phyloP scores from a whole-genome alignment of 2,329 filamentous ascomycete species.

The Colletotrichum neosansevieriae region DNA sequence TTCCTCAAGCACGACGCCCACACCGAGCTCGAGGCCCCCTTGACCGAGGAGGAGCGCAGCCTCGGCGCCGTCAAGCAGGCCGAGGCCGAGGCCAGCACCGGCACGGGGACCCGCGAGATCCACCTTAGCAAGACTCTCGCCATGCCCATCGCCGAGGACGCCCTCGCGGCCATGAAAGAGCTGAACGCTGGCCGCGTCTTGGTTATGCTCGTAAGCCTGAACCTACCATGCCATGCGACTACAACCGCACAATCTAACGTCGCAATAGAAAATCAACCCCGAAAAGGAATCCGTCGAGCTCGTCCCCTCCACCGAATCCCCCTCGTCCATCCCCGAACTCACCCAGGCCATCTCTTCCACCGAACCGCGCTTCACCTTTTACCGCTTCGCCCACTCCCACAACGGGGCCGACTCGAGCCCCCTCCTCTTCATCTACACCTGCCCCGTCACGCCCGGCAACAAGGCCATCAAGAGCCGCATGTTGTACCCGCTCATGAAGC shows the following conservation, averaged over 20 bases:
- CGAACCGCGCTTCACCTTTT: slow-evolving; percentile 85
- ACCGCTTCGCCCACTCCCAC: slow-evolving; percentile 72
- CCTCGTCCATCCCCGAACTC: slow-evolving; percentile 69
- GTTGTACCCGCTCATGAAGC: slow-evolving; percentile 82
- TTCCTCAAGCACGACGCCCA: slow-evolving; percentile 82
- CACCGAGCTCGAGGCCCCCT: slow-evolving; percentile 71
- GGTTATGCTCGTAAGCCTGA: slow-evolving; percentile 70
- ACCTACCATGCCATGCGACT: not conserved
- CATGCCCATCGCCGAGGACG: slow-evolving; percentile 72
- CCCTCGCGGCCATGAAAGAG: slow-evolving; percentile 71
- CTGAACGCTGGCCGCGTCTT: slow-evolving; percentile 66
- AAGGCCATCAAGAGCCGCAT: slow-evolving; percentile 86
- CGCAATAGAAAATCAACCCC: slow-evolving; percentile 75
- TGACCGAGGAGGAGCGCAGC: slow-evolving; percentile 82
- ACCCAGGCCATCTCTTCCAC: slow-evolving; percentile 70
- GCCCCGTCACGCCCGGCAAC: slow-evolving; percentile 72
- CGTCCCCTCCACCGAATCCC: slow-evolving; percentile 63
- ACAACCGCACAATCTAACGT: not conserved
- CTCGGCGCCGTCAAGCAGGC: slow-evolving; percentile 79
- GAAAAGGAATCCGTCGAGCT: slow-evolving; percentile 77
- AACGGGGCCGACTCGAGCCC: slow-evolving; percentile 65
- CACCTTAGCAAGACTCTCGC: slow-evolving; percentile 68
- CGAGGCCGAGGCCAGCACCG: slow-evolving; percentile 79
- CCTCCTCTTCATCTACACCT: slow-evolving; percentile 86
- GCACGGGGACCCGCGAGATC: slow-evolving; percentile 71